Evolutionary conservation across 108 stramenopile genomes (phyloP).

Genomic region (Pseudonitzschia pungens): DNA sequence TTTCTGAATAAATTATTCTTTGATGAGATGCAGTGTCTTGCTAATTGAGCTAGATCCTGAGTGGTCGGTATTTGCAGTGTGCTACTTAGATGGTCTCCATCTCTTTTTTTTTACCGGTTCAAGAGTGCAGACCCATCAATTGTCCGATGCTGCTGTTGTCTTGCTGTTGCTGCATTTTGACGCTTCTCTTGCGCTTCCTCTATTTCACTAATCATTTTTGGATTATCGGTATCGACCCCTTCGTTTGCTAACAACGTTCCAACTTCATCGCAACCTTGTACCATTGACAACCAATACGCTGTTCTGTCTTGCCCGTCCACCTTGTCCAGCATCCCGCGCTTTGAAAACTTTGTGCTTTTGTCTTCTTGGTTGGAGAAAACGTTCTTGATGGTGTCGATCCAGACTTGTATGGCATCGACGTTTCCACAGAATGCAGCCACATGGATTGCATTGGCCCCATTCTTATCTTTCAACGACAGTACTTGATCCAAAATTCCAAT

Average conservation of each 20-base stretch:
- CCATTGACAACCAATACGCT: slow-evolving; percentile 13
- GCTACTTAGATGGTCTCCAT: background rate
- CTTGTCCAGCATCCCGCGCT: background rate
- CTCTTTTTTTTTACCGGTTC: background rate
- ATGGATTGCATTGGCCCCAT: slow-evolving; percentile 11
- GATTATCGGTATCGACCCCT: slow-evolving; percentile 16
- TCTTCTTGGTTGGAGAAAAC: background rate
- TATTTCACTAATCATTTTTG: slow-evolving; percentile 13
- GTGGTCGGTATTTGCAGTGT: no score
- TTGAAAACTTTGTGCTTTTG: background rate
- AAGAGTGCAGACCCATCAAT: slow-evolving; percentile 14
- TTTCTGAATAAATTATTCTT: background rate
- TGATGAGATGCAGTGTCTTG: background rate
- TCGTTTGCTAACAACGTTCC: slow-evolving; percentile 3
- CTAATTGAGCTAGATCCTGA: no score
- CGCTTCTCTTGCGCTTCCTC: slow-evolving; percentile 1
- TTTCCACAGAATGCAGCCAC: slow-evolving; percentile 23
- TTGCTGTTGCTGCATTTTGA: background rate
- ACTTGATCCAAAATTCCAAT: background rate
- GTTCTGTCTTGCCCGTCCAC: slow-evolving; percentile 13
- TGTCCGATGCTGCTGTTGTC: background rate
- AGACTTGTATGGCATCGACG: background rate
- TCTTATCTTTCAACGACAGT: slow-evolving; percentile 5
- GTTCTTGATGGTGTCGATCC: slow-evolving; percentile 8
- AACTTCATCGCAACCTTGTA: slow-evolving; percentile 2